Evolutionary conservation across 192 early-diverging fungal species (phyloP), one percentile per base, ranked within the genome.

Genomic region (Polychytrium aggregatum): DNA sequence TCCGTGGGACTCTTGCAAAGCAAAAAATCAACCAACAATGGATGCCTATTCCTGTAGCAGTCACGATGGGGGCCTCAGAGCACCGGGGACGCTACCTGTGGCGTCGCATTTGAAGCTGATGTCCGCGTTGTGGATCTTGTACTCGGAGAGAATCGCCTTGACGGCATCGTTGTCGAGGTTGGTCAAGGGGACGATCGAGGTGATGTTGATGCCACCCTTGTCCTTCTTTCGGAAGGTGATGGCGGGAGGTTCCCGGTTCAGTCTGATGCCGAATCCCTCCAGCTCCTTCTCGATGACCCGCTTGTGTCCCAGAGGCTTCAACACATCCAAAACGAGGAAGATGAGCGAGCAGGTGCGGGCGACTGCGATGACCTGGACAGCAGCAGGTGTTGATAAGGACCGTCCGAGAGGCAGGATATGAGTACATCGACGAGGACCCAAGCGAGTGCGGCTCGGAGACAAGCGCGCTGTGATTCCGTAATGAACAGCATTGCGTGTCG

Each of bases 161-260:
- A 98, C 87, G 42, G 83, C 68, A 48, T 98, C 95, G 34, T 72
- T 64, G 67, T 92, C 86, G 44, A 96, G 67, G 61, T 91, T 55
- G 11, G 86, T 93, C 54, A 98, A 66, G 9, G 82, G 76, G 17
- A 94, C 95, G 14, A 92, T 92, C 56, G 85, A 83, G 39, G 88
- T 87, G 79, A 98, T 88, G 55, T 78, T 88, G 62, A 98, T 85
- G 29, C 95, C 92, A 53, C 95, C 95, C 70, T 92, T 90, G 47
- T 98, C 95, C 78, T 98, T 98, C 72, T 95, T 96, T 53, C 84
- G 85, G 71, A 95, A 87, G 48, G 79, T 73, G 56, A 98, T 94
- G 52, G 91, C 86, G 46, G 95, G 92, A 34, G 91, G 92, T 62
- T 87, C 67, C 72, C 92, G 92, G 78, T 98, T 98, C 33, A 98